These are phyloP conservation scores for Phytophthora sansomeana DNA, from an alignment of 352 stramenopile species.

Conservation along the genomic window DNA sequence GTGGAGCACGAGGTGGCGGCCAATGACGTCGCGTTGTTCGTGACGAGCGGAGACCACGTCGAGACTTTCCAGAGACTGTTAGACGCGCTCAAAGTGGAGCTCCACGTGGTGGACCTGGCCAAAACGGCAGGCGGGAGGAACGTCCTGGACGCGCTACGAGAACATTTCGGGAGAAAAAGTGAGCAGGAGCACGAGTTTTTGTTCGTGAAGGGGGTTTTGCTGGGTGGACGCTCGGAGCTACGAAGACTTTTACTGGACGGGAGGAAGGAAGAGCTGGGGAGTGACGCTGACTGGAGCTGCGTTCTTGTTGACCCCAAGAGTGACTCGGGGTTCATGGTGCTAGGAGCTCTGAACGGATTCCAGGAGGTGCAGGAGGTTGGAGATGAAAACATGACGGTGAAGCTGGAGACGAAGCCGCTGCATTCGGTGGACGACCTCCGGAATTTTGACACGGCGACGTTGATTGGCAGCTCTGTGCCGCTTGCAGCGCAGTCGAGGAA, in stretches of 20 bases:
- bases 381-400: not conserved
- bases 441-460: slow-evolving; percentile 24
- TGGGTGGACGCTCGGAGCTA: slow-evolving; percentile 29
- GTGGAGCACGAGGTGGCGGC: slow-evolving; percentile 21
- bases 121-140: slow-evolving; percentile 34
- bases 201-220: slow-evolving; percentile 29
- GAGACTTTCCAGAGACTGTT: slow-evolving; percentile 28
- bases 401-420: slow-evolving; percentile 41
- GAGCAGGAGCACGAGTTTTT: slow-evolving; percentile 34
- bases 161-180: slow-evolving; percentile 6
- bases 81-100: slow-evolving; percentile 19
- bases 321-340: slow-evolving; percentile 41
- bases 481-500: slow-evolving; percentile 36
- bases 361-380: slow-evolving; percentile 10
- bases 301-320: slow-evolving; percentile 37
- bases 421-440: slow-evolving; percentile 42
- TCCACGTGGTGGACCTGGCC: slow-evolving; percentile 40
- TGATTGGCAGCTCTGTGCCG: slow-evolving; percentile 28
- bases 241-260: slow-evolving; percentile 29
- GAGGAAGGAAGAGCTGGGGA: slow-evolving; percentile 6
- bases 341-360: slow-evolving; percentile 34
- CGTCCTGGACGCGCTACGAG: slow-evolving; percentile 30
- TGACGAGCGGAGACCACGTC: slow-evolving; percentile 1
- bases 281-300: slow-evolving; percentile 24
- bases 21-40: slow-evolving; percentile 31